Conservation (phyloP, 306 rosid genomes). For the Citrullus colocynthis region DNA sequence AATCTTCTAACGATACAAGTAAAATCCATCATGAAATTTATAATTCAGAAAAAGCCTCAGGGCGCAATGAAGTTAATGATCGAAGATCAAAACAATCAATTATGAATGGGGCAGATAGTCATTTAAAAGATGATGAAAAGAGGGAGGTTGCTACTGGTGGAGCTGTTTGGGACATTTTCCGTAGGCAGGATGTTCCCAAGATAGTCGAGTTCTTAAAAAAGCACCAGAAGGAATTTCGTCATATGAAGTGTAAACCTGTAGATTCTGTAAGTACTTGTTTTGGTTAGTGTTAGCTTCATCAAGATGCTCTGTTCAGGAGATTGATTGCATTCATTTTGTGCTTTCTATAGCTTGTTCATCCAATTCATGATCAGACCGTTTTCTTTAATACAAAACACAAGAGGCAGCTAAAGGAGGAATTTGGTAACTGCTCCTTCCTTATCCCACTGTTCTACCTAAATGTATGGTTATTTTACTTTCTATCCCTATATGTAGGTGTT, state of each 20-base stretch:
- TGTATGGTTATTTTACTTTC: neutral
- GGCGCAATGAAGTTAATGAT: slow-evolving; percentile 12
- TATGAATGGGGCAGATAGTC: slow-evolving; percentile 12
- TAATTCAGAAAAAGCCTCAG: slow-evolving; percentile 10
- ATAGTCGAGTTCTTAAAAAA: slow-evolving; percentile 36
- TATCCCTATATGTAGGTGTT: slow-evolving; percentile 20
- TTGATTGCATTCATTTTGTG: neutral
- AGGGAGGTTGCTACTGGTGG: slow-evolving; percentile 28
- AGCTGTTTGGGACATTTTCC: slow-evolving; percentile 75
- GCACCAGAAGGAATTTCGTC: slow-evolving; percentile 51
- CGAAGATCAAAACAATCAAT: slow-evolving; percentile 18
- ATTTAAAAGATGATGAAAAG: slow-evolving; percentile 15
- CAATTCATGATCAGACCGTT: slow-evolving; percentile 63
- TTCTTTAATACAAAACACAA: slow-evolving; percentile 47
- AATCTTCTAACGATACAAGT: slow-evolving; percentile 12
- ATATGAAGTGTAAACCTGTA: slow-evolving; percentile 29
- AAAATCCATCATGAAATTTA: neutral
- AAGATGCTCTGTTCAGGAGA: neutral
- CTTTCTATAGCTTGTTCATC: slow-evolving; percentile 49
- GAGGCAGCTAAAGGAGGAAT: slow-evolving; percentile 48
- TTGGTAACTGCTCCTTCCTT: slow-evolving; percentile 24
- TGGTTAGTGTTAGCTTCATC: neutral
- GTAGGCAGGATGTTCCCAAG: slow-evolving; percentile 60
- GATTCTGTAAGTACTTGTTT: slow-evolving; percentile 39
- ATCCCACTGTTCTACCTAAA: slow-evolving; percentile 1